Conservation (phyloP, 768 basidiomycete species). For the Epithele typhae region DNA sequence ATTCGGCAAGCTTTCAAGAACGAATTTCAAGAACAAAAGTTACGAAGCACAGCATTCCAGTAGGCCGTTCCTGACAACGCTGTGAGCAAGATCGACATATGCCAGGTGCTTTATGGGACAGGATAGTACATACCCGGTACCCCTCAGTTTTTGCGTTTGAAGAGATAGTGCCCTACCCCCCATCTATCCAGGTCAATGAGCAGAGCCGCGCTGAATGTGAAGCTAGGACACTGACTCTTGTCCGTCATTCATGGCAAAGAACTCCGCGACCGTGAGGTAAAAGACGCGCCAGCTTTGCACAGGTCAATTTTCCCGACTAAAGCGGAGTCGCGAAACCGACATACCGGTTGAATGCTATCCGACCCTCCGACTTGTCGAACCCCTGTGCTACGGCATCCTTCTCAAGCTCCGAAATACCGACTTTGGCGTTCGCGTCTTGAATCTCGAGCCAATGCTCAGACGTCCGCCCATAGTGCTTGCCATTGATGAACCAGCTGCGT, state of each 20-base stretch:
- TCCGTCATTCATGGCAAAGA: constrained; percentile 58
- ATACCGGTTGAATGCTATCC: constrained; percentile 55
- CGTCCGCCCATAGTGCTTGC: constrained; percentile 59
- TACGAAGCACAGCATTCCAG: too few species aligned
- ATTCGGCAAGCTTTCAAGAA: too few species aligned
- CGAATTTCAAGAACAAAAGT: too few species aligned
- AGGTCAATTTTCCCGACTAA: not conserved
- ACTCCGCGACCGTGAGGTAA: constrained; percentile 67
- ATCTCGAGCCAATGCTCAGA: constrained; percentile 60
- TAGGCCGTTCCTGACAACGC: too few species aligned
- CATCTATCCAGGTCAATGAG: constrained; percentile 32
- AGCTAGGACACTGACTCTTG: constrained; percentile 48
- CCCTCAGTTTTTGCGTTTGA: constrained; percentile 30
- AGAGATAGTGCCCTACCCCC: constrained; percentile 55
- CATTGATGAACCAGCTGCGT: constrained; percentile 59
- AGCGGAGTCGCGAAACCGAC: not conserved
- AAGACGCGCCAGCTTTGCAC: constrained; percentile 61
- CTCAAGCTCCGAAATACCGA: constrained; percentile 45
- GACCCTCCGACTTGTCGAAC: constrained; percentile 42
- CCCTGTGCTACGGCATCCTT: constrained; percentile 46
- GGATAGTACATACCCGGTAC: too few species aligned
- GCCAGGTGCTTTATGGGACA: too few species aligned
- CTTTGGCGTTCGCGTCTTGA: constrained; percentile 50
- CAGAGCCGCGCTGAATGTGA: constrained; percentile 16
- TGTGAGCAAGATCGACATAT: too few species aligned